Evolutionary conservation across 2,329 filamentous ascomycete genomes (phyloP), one percentile per base, ranked within the genome.

Genomic region (Aspergillus transmontanensis): DNA sequence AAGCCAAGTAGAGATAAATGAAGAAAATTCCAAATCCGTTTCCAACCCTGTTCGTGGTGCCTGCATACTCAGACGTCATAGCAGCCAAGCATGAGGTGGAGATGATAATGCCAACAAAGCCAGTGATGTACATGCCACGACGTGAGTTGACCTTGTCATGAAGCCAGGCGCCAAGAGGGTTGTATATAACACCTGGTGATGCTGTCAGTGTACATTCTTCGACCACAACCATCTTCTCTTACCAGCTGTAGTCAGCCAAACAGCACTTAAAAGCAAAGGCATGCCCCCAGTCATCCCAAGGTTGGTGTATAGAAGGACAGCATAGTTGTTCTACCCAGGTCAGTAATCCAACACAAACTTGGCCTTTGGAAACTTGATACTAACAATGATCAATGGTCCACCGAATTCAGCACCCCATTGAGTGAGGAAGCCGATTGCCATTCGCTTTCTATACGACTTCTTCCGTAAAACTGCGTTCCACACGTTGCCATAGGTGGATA

Each of bases 381-480:
- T 71, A 61, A 83, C 81, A 60, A 85, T 84, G 19, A 85, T 81
- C 0, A 85, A 74, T 12, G 82, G 81, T 0, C 83, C 83, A n/a
- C 79, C 81, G 68, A 84, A 85, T 59, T 85, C 82, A 2, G 83
- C 82, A 26, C 82, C 83, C 81, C 82, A 85, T 66, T 84, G 83
- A 0, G 82, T 85, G 41, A 85, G 71, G 64, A 85, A 85, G 0
- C 82, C 82, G 48, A 85, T 82, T 1, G 79, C 75, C 81, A 85
- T 83, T 0, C 83, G 75, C 73, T 83, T 85, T 21, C 83, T 75
- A 64, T 84, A 83, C 10, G 81, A 81, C 62, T 76, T 78, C 69
- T 81, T 83, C 68, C 78, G 79, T 26, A 82, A n/a, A 0, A 83
- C 76, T 0, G 82, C 82, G 43, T 71, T 79, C 81, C 81, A 83